These are phyloP conservation scores for Capillidium rhysosporum DNA, from an alignment of 371 early-diverging fungal species.

Conservation along the genomic window DNA sequence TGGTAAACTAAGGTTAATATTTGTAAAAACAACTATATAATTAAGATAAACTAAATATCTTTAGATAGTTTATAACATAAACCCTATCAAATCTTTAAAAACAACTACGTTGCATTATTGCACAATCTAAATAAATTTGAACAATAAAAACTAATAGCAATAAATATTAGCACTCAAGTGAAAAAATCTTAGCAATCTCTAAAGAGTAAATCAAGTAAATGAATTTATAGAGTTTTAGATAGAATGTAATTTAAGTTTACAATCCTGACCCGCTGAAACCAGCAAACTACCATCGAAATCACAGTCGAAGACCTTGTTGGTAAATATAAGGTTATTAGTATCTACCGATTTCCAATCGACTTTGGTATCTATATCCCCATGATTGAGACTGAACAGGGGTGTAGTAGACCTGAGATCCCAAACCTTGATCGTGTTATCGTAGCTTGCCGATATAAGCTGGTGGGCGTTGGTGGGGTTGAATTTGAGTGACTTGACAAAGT, in stretches of 20 bases:
- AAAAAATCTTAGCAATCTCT: too few relatives aligned
- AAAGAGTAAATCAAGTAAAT: too few relatives aligned
- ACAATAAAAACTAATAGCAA: too few relatives aligned
- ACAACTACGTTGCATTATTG: too few relatives aligned
- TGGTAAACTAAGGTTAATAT: too few relatives aligned
- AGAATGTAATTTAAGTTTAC: background rate
- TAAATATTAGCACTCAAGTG: too few relatives aligned
- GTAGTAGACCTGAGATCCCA: conserved; percentile 85
- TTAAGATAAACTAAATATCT: too few relatives aligned
- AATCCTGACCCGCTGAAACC: conserved; percentile 2
- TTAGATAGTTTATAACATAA: too few relatives aligned
- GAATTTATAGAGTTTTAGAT: too few relatives aligned
- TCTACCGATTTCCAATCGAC: background rate
- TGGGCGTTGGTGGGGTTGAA: conserved; percentile 64
- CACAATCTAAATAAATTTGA: too few relatives aligned
- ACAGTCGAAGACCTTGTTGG: background rate
- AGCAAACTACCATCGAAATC: background rate
- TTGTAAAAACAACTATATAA: too few relatives aligned
- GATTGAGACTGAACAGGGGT: conserved; percentile 23
- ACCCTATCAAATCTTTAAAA: too few relatives aligned
- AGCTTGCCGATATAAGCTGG: conserved; percentile 59
- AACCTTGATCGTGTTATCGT: conserved; percentile 71
- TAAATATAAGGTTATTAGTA: background rate
- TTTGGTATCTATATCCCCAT: background rate
- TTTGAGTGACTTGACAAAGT: conserved; percentile 60